A percentile compares a stretch with the other conserved stretches of the same genome.
Conservation (phyloP, 139 green algal genomes). For the Haematococcus lacustris region DNA sequence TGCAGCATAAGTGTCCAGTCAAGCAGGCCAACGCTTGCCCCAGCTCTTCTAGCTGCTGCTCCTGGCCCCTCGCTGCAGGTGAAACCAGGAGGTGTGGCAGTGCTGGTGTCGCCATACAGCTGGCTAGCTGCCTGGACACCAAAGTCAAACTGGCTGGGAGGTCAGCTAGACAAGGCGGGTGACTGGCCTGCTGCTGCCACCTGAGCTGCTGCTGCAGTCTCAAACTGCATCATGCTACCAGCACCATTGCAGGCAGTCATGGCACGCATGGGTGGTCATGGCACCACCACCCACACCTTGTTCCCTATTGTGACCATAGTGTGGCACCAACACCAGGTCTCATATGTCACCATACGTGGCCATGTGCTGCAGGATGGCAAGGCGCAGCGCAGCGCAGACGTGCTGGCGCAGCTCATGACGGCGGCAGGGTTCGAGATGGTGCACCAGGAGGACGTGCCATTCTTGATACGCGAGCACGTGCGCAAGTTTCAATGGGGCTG, state of each 20-base stretch:
- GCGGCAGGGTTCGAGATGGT: slow-evolving; percentile 2
- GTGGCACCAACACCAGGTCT: too few relatives aligned
- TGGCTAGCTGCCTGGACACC: slow-evolving; percentile 65
- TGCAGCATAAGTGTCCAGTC: too few relatives aligned
- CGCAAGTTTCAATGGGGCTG: slow-evolving; percentile 57
- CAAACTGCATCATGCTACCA: too few relatives aligned
- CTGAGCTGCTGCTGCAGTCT: too few relatives aligned
- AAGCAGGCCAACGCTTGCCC: too few relatives aligned
- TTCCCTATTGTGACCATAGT: too few relatives aligned
- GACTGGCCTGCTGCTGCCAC: too few relatives aligned
- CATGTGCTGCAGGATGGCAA: slow-evolving; percentile 24
- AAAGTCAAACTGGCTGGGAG: slow-evolving; percentile 34
- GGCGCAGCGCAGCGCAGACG: slow-evolving; percentile 9
- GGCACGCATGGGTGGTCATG: too few relatives aligned
- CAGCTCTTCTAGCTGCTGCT: too few relatives aligned
- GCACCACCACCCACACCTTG: too few relatives aligned
- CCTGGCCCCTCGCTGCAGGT: slow-evolving; percentile 26
- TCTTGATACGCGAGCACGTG: slow-evolving; percentile 52
- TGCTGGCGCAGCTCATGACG: neutral
- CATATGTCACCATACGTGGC: too few relatives aligned
- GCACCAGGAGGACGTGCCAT: slow-evolving; percentile 42
- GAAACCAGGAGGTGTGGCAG: slow-evolving; percentile 51
- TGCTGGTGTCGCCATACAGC: slow-evolving; percentile 63
- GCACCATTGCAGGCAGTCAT: too few relatives aligned
- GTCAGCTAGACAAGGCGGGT: slow-evolving; percentile 8